These are phyloP conservation scores for Populus simonii DNA, from an alignment of 345 rosid genomes.

Conservation along the genomic window DNA sequence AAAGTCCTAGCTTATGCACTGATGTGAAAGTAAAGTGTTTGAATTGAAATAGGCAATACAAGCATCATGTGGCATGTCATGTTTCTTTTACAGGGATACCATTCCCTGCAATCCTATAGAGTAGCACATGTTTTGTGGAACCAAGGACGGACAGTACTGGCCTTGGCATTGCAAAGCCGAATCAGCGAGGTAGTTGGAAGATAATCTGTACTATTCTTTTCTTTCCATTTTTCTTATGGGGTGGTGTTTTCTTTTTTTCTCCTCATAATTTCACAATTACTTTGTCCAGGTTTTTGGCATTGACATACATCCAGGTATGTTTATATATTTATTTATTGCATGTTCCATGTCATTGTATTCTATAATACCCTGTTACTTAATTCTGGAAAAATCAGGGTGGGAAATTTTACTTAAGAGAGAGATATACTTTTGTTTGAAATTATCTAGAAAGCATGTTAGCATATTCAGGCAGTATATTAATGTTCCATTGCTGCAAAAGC, in stretches of 20 bases:
- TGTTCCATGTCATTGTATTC: background rate
- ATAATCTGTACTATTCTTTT: background rate
- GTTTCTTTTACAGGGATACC: slow-evolving; percentile 66
- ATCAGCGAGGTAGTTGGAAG: slow-evolving; percentile 65
- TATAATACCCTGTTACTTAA: background rate
- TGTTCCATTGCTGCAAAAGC: background rate
- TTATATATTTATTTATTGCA: background rate
- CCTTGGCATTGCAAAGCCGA: slow-evolving; percentile 80
- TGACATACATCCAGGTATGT: slow-evolving; percentile 91
- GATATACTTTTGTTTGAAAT: background rate
- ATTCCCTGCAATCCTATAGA: slow-evolving; percentile 72
- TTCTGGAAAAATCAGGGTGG: background rate
- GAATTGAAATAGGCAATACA: background rate
- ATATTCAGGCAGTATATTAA: background rate
- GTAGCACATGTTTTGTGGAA: slow-evolving; percentile 88
- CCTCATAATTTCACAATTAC: slow-evolving; percentile 1
- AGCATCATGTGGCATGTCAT: background rate
- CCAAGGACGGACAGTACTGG: slow-evolving; percentile 74
- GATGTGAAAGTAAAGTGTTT: background rate
- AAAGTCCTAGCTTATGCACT: background rate
- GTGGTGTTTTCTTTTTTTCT: slow-evolving; percentile 5
- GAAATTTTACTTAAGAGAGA: background rate
- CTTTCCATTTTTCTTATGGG: background rate
- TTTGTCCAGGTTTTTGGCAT: slow-evolving; percentile 76
- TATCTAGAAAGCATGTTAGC: background rate